Percentiles rank a stretch among this genome's conserved stretches.
These are phyloP conservation scores for Adansonia madagascariensis DNA, from an alignment of 441 rosid genomes.

Conservation along the genomic window DNA sequence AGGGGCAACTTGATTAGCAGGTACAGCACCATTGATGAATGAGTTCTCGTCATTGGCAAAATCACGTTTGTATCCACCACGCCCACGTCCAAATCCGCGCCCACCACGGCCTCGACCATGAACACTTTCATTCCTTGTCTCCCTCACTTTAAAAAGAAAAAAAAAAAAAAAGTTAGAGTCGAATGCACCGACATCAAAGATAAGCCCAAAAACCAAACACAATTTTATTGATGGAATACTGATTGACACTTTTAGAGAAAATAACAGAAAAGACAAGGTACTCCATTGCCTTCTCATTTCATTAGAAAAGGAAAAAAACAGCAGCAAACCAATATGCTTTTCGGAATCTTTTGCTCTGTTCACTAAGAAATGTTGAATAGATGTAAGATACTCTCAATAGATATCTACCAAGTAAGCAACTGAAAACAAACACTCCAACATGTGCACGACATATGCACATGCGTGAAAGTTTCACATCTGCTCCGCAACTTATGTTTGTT, in stretches of 20 bases:
- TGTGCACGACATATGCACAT: not conserved
- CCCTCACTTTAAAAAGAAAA: conserved; percentile 34
- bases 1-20: conserved; percentile 32
- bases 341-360: not conserved
- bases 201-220: not conserved
- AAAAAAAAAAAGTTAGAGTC: not conserved
- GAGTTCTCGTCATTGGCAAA: conserved; percentile 30
- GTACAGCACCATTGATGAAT: conserved; percentile 19
- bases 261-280: too few relatives aligned
- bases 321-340: not conserved
- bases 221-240: not conserved
- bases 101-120: conserved; percentile 39
- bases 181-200: not conserved
- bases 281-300: not conserved
- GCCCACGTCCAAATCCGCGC: conserved; percentile 30
- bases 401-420: not conserved
- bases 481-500: not conserved
- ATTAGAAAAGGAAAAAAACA: not conserved
- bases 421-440: not conserved
- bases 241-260: not conserved
- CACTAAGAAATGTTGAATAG: not conserved
- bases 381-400: not conserved
- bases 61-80: conserved; percentile 36
- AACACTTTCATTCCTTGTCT: conserved; percentile 28
- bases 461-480: not conserved